Percentiles rank a stretch among this genome's conserved stretches.
These are phyloP conservation scores for Hypomontagnella monticulosa DNA, from an alignment of 495 filamentous ascomycete genomes.

Conservation along the genomic window DNA sequence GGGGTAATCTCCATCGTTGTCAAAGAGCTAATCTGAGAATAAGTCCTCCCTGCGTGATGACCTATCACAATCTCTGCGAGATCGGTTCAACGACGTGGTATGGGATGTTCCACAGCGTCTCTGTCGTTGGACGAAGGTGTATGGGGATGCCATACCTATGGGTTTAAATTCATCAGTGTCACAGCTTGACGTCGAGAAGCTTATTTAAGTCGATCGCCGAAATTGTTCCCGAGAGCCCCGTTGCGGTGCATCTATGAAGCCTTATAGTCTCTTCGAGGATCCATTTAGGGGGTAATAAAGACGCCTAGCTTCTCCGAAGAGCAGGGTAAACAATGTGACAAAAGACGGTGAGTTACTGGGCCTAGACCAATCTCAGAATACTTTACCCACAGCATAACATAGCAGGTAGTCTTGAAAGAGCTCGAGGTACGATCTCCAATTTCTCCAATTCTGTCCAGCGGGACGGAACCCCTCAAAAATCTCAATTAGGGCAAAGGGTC, in stretches of 20 bases:
- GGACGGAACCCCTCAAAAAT: slow-evolving; percentile 34
- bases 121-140: slow-evolving; percentile 16
- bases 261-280: slow-evolving; percentile 17
- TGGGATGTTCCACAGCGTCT: slow-evolving; percentile 31
- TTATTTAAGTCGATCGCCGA: slow-evolving; percentile 35
- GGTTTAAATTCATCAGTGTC: slow-evolving; percentile 8
- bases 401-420: slow-evolving; percentile 2
- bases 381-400: slow-evolving; percentile 11
- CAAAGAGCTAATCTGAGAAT: slow-evolving; percentile 13
- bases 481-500: slow-evolving; percentile 32
- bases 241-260: slow-evolving; percentile 33
- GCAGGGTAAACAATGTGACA: slow-evolving; percentile 26
- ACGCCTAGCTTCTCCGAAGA: slow-evolving; percentile 25
- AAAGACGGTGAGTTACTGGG: slow-evolving; percentile 33
- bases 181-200: slow-evolving; percentile 31
- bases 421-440: slow-evolving; percentile 36
- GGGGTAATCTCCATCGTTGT: slow-evolving; percentile 1
- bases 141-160: slow-evolving; percentile 21
- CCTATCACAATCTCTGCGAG: slow-evolving; percentile 42
- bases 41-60: slow-evolving; percentile 19
- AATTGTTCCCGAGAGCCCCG: slow-evolving; percentile 38
- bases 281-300: slow-evolving; percentile 30
- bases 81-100: slow-evolving; percentile 38
- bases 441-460: slow-evolving; percentile 42
- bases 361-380: slow-evolving; percentile 37